Evolutionary conservation across 495 filamentous ascomycete genomes (phyloP).

Genomic region (Amniculicola lignicola): DNA sequence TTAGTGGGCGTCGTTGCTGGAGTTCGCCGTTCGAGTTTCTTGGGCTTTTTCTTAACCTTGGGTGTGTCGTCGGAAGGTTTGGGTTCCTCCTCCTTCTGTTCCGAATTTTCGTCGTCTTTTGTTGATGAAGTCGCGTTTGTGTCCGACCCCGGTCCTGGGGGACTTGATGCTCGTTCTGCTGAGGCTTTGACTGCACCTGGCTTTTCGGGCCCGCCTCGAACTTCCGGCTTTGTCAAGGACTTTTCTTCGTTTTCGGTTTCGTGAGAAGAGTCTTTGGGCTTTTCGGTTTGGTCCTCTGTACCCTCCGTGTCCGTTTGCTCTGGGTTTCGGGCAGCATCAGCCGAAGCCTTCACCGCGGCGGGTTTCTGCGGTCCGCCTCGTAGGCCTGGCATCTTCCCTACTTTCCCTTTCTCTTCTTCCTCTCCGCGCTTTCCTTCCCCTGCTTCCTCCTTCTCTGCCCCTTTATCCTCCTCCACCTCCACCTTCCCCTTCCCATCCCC

Average conservation of each 20-base stretch:
- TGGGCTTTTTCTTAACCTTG: conserved; percentile 27
- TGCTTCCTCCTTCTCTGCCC: not conserved
- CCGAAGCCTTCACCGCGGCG: not conserved
- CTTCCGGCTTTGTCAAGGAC: no score
- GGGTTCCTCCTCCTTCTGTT: conserved; percentile 2
- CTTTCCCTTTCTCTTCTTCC: not conserved
- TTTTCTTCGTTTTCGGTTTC: not conserved
- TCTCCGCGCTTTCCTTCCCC: not conserved
- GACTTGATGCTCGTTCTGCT: no score
- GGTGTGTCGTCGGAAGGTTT: not conserved
- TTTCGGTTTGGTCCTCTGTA: no score
- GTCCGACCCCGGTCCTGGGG: no score
- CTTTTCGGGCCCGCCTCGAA: no score
- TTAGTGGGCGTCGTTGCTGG: not conserved
- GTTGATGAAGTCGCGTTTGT: not conserved
- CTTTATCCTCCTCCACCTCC: not conserved
- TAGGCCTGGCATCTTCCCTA: conserved; percentile 1
- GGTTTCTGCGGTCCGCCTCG: not conserved
- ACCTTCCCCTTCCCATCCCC: not conserved
- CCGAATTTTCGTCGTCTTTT: not conserved
- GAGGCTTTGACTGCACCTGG: no score
- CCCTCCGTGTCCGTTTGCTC: no score
- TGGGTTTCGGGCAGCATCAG: not conserved
- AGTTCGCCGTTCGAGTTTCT: conserved; percentile 24
- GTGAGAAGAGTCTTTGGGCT: no score